Conservation (phyloP, 257 asterid species). For the Striga asiatica region DNA sequence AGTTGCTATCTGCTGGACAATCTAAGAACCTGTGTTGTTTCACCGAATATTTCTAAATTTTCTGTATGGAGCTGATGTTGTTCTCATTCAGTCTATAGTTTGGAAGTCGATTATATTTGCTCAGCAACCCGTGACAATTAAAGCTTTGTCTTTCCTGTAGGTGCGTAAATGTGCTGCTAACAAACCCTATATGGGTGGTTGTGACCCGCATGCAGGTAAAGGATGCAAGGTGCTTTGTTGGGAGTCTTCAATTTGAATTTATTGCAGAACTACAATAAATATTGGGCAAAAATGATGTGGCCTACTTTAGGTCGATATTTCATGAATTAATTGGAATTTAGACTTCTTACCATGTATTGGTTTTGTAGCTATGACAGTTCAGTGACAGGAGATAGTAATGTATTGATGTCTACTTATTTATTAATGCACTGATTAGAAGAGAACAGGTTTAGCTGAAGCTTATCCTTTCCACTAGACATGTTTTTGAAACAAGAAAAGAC, state of each 20-base stretch:
- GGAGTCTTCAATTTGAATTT: neutral
- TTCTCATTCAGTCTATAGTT: no score
- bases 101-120: conserved; percentile 6
- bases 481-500: neutral
- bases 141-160: conserved; percentile 27
- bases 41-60: neutral
- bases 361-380: neutral
- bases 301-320: neutral
- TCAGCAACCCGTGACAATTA: conserved; percentile 8
- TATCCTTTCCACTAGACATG: neutral
- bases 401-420: neutral
- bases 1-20: conserved; percentile 3
- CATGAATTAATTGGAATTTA: neutral
- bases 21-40: neutral
- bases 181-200: conserved; percentile 94
- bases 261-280: neutral
- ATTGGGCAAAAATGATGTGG: neutral
- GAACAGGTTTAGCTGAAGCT: neutral
- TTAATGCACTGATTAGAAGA: neutral
- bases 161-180: conserved; percentile 91
- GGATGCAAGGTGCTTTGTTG: neutral
- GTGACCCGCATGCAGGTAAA: conserved; percentile 99
- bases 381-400: neutral
- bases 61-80: neutral
- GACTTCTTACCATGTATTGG: neutral